Conservation (phyloP, 345 rosid genomes). For the Eucalyptus sideroxylon region DNA sequence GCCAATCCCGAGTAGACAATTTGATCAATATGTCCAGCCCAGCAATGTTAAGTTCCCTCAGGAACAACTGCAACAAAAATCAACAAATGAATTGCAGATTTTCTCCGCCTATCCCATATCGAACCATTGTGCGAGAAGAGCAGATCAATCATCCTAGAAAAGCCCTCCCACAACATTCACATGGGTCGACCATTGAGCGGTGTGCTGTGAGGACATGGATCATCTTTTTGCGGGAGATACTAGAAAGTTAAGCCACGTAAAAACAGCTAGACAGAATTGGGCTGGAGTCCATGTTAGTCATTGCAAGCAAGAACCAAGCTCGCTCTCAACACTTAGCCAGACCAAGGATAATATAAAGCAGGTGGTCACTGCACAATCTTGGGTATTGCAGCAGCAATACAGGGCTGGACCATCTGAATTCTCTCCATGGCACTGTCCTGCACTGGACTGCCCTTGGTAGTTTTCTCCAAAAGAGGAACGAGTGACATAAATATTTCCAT, state of each 20-base stretch:
- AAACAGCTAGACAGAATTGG: not conserved
- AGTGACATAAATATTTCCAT: slow-evolving; percentile 90
- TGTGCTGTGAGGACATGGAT: not conserved
- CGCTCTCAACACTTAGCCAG: slow-evolving; percentile 45
- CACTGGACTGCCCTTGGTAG: slow-evolving; percentile 34
- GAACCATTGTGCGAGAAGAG: not conserved
- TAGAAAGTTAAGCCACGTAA: not conserved
- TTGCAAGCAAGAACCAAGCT: slow-evolving; percentile 23
- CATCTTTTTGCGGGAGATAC: not conserved
- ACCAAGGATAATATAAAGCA: not conserved
- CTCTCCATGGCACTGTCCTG: slow-evolving; percentile 34
- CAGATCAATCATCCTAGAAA: not conserved
- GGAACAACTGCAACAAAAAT: not conserved
- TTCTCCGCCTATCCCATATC: not conserved
- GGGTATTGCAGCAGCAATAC: slow-evolving; percentile 35
- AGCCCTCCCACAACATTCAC: not conserved
- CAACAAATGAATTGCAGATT: not conserved
- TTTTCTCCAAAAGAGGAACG: slow-evolving; percentile 73
- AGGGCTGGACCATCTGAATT: slow-evolving; percentile 27
- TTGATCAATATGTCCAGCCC: not conserved
- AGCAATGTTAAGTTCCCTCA: not conserved
- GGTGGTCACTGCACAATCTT: slow-evolving; percentile 26
- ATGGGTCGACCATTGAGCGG: not conserved
- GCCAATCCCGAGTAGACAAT: not conserved
- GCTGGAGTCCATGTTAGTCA: slow-evolving; percentile 47